A percentile compares a stretch with the other conserved stretches of the same genome.
Conservation (phyloP, 805 yeast genomes). For the Saccharomycopsis malanga region DNA sequence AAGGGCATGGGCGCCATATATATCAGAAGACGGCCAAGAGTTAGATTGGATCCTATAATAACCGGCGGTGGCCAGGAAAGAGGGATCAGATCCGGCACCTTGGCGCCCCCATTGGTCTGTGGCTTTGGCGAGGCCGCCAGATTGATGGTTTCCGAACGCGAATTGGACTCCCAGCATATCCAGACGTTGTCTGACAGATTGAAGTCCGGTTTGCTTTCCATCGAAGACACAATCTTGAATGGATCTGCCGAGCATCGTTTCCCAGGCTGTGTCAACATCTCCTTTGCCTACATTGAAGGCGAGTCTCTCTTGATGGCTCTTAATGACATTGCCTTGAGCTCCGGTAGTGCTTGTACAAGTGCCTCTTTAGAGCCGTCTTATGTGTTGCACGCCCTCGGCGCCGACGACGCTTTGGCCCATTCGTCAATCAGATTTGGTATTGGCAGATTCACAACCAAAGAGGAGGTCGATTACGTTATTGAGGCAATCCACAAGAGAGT, state of each 20-base stretch:
- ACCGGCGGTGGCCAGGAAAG: conserved; percentile 99
- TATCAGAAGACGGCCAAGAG: conserved; percentile 97
- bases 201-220: conserved; percentile 60
- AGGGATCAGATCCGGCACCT: conserved; percentile 93
- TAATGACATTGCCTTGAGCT: conserved; percentile 90
- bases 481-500: conserved; percentile 86
- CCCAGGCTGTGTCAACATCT: conserved; percentile 92
- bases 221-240: conserved; percentile 85
- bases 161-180: conserved; percentile 67
- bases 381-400: conserved; percentile 93
- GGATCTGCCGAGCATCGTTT: conserved; percentile 73
- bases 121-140: conserved; percentile 98
- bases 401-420: conserved; percentile 96
- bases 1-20: conserved; percentile 95
- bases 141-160: conserved; percentile 65
- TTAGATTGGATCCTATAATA: conserved; percentile 88
- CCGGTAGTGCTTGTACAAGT: conserved; percentile 98
- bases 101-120: conserved; percentile 91
- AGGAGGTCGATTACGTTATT: conserved; percentile 89
- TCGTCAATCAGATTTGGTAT: conserved; percentile 97
- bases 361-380: conserved; percentile 97
- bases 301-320: conserved; percentile 96
- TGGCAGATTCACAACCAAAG: conserved; percentile 96
- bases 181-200: conserved; percentile 64
- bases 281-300: conserved; percentile 97